Evolutionary conservation across 2,329 filamentous ascomycete genomes (phyloP).

Genomic region (Phoma herbarum): DNA sequence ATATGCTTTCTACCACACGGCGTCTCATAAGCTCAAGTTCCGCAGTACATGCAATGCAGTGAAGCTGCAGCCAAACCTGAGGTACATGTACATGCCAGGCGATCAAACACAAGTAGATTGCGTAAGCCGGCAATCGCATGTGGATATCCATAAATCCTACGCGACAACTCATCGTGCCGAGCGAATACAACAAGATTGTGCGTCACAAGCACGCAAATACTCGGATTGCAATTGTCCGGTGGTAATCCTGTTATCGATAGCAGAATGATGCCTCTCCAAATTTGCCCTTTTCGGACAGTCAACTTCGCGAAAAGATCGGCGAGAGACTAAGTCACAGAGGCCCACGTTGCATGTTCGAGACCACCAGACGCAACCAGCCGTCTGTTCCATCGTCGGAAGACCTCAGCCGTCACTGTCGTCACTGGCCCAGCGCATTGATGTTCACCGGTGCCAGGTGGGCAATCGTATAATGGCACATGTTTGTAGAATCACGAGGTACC

Average conservation of each 20-base stretch:
- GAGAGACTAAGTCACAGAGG: constrained; percentile 31
- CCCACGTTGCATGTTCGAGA: constrained; percentile 40
- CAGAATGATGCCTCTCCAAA: constrained; percentile 9
- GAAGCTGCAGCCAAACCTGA: constrained; percentile 10
- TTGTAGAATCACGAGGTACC: constrained; percentile 7
- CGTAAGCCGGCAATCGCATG: constrained; percentile 2
- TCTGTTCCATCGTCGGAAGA: constrained; percentile 17
- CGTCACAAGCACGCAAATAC: not conserved
- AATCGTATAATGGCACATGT: constrained; percentile 1
- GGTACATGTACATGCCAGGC: constrained; percentile 7
- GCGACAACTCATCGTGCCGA: constrained; percentile 1
- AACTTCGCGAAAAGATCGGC: constrained; percentile 25
- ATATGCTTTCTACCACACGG: constrained; percentile 8
- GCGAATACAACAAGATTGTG: not conserved
- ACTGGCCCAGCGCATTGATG: not conserved
- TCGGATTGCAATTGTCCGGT: constrained; percentile 3
- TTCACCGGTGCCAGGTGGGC: constrained; percentile 14
- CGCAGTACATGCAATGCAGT: constrained; percentile 16
- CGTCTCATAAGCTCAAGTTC: constrained; percentile 5
- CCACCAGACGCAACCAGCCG: constrained; percentile 24
- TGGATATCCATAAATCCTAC: not conserved
- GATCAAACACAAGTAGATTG: constrained; percentile 7
- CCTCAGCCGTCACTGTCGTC: constrained; percentile 4
- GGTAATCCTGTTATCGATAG: constrained; percentile 22
- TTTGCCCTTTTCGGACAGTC: constrained; percentile 4